Conservation (phyloP, 345 rosid genomes). For the Passiflora organensis region DNA sequence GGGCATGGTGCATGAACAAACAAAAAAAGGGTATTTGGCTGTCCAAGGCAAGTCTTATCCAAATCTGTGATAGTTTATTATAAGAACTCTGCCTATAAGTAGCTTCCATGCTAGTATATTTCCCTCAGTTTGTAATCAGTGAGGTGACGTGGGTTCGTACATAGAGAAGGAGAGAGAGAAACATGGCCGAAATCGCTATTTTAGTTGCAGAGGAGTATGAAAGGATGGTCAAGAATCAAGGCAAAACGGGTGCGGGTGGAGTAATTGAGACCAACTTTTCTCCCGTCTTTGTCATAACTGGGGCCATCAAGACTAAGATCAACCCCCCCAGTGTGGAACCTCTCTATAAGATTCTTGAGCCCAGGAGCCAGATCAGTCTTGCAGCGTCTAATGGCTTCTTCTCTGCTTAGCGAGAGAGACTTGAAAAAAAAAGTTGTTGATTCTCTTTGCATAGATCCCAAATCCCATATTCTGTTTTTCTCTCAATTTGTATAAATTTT, state of each 20-base stretch:
- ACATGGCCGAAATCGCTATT: conserved; percentile 57
- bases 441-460: no score
- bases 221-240: conserved; percentile 35
- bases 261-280: conserved; percentile 4
- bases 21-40: no score
- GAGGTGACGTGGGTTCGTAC: background rate
- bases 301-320: conserved; percentile 13
- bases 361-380: conserved; percentile 28
- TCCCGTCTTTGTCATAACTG: background rate
- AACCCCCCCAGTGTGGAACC: background rate
- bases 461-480: no score
- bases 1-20: no score
- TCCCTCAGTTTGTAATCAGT: no score
- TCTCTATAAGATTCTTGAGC: conserved; percentile 18
- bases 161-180: background rate
- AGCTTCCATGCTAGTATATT: no score
- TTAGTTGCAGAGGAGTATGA: conserved; percentile 62
- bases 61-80: background rate
- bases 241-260: conserved; percentile 8
- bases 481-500: no score
- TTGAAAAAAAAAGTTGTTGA: no score
- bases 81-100: background rate
- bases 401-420: no score
- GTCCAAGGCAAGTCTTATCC: conserved; percentile 38
- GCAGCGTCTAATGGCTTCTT: conserved; percentile 47